Conservation (phyloP, 2,329 filamentous ascomycete species). For the Xylaria arbuscula region DNA sequence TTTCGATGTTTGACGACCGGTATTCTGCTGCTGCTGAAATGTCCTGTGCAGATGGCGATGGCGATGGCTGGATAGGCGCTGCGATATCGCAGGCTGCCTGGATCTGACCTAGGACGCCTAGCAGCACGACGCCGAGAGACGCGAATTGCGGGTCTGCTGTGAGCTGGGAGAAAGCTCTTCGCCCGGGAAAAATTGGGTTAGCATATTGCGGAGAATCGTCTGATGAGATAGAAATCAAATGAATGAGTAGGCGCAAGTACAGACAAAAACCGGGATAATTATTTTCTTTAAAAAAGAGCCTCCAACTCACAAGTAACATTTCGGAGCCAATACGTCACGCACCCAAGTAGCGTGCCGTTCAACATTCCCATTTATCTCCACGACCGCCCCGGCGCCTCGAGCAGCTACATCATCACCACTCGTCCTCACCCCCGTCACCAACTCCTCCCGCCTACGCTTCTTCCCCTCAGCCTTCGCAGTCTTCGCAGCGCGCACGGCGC, state of each 20-base stretch:
- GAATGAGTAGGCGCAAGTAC: neutral
- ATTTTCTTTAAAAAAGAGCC: neutral
- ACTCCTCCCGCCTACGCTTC: constrained; percentile 55
- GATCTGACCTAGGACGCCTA: constrained; percentile 72
- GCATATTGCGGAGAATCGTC: neutral
- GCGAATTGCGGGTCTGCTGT: constrained; percentile 79
- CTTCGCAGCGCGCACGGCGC: constrained; percentile 30
- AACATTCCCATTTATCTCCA: constrained; percentile 28
- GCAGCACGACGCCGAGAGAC: constrained; percentile 74
- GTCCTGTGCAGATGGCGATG: neutral
- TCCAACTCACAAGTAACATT: constrained; percentile 58
- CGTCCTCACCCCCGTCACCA: constrained; percentile 24
- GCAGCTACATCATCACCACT: neutral
- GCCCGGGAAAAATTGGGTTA: neutral
- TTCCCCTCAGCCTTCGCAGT: constrained; percentile 47
- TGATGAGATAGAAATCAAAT: neutral
- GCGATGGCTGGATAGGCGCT: neutral
- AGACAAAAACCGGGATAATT: too few species aligned
- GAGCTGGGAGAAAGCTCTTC: constrained; percentile 74
- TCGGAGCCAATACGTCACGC: constrained; percentile 54
- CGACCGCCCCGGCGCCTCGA: constrained; percentile 12
- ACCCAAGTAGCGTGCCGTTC: constrained; percentile 54
- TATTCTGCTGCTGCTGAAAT: neutral
- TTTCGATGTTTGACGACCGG: neutral
- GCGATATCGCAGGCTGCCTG: constrained; percentile 57